Conservation (phyloP, 257 asterid genomes). For the Nicotiana knightiana region DNA sequence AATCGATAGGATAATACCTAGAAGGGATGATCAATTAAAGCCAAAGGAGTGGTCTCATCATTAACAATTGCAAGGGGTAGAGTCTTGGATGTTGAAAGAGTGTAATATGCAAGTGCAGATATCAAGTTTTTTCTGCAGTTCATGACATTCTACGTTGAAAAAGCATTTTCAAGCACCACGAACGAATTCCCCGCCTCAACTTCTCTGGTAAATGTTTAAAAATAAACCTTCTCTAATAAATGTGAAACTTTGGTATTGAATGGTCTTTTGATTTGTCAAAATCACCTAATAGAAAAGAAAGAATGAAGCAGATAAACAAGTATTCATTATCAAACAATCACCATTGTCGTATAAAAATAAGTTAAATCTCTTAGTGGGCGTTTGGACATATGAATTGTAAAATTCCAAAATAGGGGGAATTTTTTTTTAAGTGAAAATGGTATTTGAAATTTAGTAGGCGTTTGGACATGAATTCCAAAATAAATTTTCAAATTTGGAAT, state of each 20-base stretch:
- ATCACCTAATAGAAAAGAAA: too few relatives aligned
- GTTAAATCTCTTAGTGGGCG: background rate
- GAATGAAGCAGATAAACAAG: background rate
- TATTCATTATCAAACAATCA: background rate
- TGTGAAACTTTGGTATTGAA: background rate
- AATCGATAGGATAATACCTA: background rate
- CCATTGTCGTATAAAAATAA: background rate
- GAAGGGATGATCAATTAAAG: background rate
- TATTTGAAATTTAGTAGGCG: too few relatives aligned
- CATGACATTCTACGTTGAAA: background rate
- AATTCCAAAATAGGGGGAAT: too few relatives aligned
- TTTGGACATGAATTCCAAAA: too few relatives aligned
- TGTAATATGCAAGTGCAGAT: background rate
- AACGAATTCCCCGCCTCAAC: background rate
- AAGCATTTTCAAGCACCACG: background rate
- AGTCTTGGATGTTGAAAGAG: background rate
- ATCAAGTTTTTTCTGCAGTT: background rate
- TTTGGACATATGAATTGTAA: too few relatives aligned
- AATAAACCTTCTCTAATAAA: background rate
- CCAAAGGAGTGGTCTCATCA: background rate
- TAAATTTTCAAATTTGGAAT: too few relatives aligned
- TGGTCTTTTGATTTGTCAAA: too few relatives aligned
- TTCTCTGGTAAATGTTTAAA: background rate
- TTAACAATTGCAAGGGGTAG: background rate
- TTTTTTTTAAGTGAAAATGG: too few relatives aligned